Conservation (phyloP, 345 rosid genomes). For the Carallia pectinifolia region DNA sequence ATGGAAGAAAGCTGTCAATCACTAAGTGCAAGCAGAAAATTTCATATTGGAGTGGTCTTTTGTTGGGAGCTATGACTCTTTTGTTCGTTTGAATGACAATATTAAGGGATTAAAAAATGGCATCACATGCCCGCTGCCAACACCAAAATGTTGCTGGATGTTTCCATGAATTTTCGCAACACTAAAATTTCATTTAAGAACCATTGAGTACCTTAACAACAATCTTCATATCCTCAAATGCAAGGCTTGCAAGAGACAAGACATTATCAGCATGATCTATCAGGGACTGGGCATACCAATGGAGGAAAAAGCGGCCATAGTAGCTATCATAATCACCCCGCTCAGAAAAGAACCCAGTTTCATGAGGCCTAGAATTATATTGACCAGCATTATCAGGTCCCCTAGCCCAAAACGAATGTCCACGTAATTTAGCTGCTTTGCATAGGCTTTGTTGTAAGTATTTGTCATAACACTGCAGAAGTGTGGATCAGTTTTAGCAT, state of each 20-base stretch:
- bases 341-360: conserved; percentile 86
- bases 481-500: conserved; percentile 12
- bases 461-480: conserved; percentile 79
- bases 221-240: conserved; percentile 72
- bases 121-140: background rate
- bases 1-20: too few species aligned
- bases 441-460: conserved; percentile 66
- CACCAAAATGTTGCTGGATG: background rate
- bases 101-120: background rate
- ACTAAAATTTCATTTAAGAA: background rate
- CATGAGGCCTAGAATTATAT: conserved; percentile 85
- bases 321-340: conserved; percentile 94
- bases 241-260: conserved; percentile 75
- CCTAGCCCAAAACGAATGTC: conserved; percentile 80
- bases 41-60: too few species aligned
- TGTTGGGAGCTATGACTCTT: too few species aligned
- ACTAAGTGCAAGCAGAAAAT: too few species aligned
- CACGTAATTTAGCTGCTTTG: conserved; percentile 75
- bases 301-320: conserved; percentile 88
- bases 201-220: conserved; percentile 61
- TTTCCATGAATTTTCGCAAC: too few species aligned
- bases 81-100: background rate
- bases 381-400: conserved; percentile 93
- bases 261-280: conserved; percentile 77
- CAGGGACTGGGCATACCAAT: conserved; percentile 78